Evolutionary conservation across 2,329 filamentous ascomycete species (phyloP).

Genomic region (Hawksworthiomyces lignivorus): DNA sequence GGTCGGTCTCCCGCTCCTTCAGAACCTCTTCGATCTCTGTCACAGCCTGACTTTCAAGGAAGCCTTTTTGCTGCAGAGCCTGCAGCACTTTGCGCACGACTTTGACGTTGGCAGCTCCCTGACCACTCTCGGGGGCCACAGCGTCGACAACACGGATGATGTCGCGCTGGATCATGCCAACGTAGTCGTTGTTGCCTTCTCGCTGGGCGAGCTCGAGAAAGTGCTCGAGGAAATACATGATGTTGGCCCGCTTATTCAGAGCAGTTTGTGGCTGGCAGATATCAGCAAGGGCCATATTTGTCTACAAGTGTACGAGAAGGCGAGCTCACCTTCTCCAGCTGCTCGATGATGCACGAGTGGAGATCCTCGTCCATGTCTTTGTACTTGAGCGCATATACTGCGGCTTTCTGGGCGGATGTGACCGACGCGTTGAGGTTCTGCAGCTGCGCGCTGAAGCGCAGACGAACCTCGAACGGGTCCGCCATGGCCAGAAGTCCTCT

Average conservation of each 20-base stretch:
- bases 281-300: not conserved
- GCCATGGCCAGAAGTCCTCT: constrained; percentile 32
- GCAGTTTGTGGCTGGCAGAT: constrained; percentile 52
- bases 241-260: constrained; percentile 96
- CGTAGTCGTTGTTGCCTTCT: constrained; percentile 70
- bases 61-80: constrained; percentile 60
- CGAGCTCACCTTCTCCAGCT: constrained; percentile 66
- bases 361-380: constrained; percentile 93
- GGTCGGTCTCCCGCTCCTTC: constrained; percentile 65
- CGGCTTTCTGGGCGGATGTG: constrained; percentile 82
- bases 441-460: constrained; percentile 88
- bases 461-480: constrained; percentile 95
- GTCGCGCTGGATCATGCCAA: constrained; percentile 91
- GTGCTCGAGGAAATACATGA: constrained; percentile 98
- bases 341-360: constrained; percentile 94
- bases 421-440: constrained; percentile 87
- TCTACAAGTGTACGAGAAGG: not conserved
- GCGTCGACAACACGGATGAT: constrained; percentile 87
- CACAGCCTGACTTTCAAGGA: constrained; percentile 68
- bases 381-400: constrained; percentile 90
- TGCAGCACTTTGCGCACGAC: constrained; percentile 74
- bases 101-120: constrained; percentile 87
- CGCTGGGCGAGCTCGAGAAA: constrained; percentile 80
- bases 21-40: constrained; percentile 75
- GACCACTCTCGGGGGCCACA: constrained; percentile 79